Evolutionary conservation across 2,329 filamentous ascomycete genomes (phyloP).

Genomic region (Diaporthe nobilis): DNA sequence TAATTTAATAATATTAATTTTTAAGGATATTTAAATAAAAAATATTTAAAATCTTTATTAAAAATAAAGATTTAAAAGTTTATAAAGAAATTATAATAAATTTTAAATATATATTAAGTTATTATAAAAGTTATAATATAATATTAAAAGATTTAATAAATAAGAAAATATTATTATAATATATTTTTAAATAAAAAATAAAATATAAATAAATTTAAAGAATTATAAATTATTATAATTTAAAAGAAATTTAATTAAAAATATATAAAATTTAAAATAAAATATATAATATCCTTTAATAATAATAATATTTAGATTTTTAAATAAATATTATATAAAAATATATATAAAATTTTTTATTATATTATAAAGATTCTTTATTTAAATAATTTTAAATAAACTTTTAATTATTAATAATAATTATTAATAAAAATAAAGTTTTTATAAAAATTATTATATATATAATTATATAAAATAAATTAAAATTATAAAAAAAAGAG

Average conservation of each 20-base stretch:
- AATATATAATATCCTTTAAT: neutral
- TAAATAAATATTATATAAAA: neutral
- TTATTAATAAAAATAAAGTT: neutral
- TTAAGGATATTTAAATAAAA: neutral
- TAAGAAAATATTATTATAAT: neutral
- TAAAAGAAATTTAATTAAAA: neutral
- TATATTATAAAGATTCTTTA: neutral
- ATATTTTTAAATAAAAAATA: neutral
- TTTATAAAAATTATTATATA: neutral
- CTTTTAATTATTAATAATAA: neutral
- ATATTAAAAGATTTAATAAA: neutral
- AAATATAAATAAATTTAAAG: neutral
- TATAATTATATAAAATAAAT: neutral
- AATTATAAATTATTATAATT: neutral
- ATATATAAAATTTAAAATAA: neutral
- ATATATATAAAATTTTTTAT: neutral
- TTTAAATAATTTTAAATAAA: neutral
- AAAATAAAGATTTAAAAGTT: neutral
- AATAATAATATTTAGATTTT: neutral
- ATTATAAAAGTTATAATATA: neutral
- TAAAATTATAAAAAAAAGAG: neutral
- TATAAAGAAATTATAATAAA: neutral
- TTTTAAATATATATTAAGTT: neutral
- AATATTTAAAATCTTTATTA: neutral
- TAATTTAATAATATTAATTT: neutral